Conservation (phyloP, 192 early-diverging fungal species). For the Gryganskiella cystojenkinii region DNA sequence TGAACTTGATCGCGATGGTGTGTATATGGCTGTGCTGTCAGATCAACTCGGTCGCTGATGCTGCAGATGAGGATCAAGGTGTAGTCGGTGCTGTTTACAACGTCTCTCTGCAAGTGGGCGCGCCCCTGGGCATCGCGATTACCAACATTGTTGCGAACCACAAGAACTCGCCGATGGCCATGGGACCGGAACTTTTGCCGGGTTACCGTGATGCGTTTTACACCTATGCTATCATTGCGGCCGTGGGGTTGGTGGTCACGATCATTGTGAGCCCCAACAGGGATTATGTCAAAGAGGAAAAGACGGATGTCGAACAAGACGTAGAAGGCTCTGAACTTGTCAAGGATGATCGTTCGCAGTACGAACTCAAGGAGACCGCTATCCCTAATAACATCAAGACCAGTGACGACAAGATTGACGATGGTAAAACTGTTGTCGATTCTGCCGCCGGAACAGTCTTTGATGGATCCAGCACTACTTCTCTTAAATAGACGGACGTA, state of each 20-base stretch:
- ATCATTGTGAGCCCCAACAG: background rate
- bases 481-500: too few relatives aligned
- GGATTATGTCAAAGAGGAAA: background rate
- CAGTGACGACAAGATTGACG: too few relatives aligned
- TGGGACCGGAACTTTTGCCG: background rate
- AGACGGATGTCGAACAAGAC: background rate
- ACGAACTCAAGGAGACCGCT: too few relatives aligned
- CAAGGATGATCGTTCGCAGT: too few relatives aligned
- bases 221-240: background rate
- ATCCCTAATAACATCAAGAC: too few relatives aligned
- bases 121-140: slow-evolving; percentile 11
- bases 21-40: slow-evolving; percentile 12
- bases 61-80: slow-evolving; percentile 7
- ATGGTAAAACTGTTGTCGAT: too few relatives aligned
- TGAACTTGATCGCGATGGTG: slow-evolving; percentile 7
- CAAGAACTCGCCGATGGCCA: slow-evolving; percentile 3
- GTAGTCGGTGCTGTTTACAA: slow-evolving; percentile 12
- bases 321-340: too few relatives aligned
- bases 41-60: slow-evolving; percentile 11
- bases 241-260: background rate
- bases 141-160: slow-evolving; percentile 8
- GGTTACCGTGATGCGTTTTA: background rate
- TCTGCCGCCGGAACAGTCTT: too few relatives aligned
- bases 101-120: slow-evolving; percentile 10
- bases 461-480: too few relatives aligned